Evolutionary conservation across 2,329 filamentous ascomycete species (phyloP).

Genomic region (Arachnomyces sp.): DNA sequence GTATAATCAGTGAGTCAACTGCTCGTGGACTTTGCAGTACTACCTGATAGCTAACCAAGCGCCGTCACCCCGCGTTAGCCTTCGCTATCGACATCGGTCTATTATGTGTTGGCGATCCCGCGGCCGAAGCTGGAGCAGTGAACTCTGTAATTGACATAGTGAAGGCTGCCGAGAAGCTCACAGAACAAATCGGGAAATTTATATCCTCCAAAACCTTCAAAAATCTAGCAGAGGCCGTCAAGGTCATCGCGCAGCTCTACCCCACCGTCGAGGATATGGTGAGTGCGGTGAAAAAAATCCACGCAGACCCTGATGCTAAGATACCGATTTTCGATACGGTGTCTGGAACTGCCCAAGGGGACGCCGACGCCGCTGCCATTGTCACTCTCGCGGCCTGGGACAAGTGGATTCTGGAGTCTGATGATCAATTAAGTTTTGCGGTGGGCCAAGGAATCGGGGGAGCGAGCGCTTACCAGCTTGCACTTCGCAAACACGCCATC

Average conservation of each 20-base stretch:
- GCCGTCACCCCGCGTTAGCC: too few species aligned
- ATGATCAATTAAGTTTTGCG: conserved; percentile 3
- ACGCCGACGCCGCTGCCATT: background rate
- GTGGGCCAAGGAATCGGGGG: background rate
- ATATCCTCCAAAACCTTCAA: background rate
- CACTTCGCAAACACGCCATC: conserved; percentile 2
- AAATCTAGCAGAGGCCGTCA: background rate
- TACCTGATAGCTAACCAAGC: too few species aligned
- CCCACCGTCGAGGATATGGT: background rate
- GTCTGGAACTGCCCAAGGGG: background rate
- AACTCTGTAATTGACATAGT: background rate
- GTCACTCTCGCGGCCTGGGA: conserved; percentile 1
- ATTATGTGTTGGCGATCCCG: background rate
- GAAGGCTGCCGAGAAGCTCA: background rate
- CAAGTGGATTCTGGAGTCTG: conserved; percentile 3
- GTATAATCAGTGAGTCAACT: conserved; percentile 1
- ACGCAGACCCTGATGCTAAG: background rate
- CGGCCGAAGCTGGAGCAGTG: background rate
- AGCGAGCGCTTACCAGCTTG: conserved; percentile 1
- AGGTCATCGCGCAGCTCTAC: background rate
- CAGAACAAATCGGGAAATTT: background rate
- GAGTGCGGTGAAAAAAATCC: background rate
- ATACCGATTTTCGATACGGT: too few species aligned
- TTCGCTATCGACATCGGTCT: conserved; percentile 1
- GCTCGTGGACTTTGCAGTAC: too few species aligned